A percentile compares a stretch with the other conserved stretches of the same genome.
Evolutionary conservation across 192 early-diverging fungal species (phyloP).

Genomic region (Gaertneriomyces semiglobifer): DNA sequence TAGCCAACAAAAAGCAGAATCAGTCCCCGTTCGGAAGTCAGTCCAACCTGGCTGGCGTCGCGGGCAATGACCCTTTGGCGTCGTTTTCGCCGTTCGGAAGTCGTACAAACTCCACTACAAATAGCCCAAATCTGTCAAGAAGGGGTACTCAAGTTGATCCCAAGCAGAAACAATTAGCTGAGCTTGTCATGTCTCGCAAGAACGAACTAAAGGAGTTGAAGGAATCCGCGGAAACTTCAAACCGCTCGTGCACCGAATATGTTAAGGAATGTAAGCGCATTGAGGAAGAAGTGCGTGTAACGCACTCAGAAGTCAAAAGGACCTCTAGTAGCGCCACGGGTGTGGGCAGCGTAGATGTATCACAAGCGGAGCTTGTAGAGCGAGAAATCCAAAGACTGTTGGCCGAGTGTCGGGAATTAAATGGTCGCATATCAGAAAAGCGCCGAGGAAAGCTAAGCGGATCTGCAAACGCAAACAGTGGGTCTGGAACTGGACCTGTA

Average conservation of each 20-base stretch:
- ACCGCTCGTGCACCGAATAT: slow-evolving; percentile 27
- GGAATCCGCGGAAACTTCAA: slow-evolving; percentile 25
- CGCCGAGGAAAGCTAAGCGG: slow-evolving; percentile 22
- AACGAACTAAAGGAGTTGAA: slow-evolving; percentile 37
- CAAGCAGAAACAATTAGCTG: slow-evolving; percentile 34
- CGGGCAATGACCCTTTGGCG: slow-evolving; percentile 31
- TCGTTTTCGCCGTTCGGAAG: background rate
- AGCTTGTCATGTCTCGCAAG: slow-evolving; percentile 37
- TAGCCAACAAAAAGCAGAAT: slow-evolving; percentile 40
- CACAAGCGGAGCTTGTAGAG: slow-evolving; percentile 27
- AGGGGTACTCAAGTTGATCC: slow-evolving; percentile 28
- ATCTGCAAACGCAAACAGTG: slow-evolving; percentile 12
- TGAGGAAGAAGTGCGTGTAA: slow-evolving; percentile 28
- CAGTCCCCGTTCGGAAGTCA: slow-evolving; percentile 7
- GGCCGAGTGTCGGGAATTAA: slow-evolving; percentile 27
- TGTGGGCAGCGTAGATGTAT: background rate
- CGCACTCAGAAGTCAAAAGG: slow-evolving; percentile 30
- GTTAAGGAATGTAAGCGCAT: slow-evolving; percentile 30
- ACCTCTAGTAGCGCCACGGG: slow-evolving; percentile 9
- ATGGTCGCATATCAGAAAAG: slow-evolving; percentile 17
- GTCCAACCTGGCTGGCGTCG: slow-evolving; percentile 13
- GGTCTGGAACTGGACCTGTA: slow-evolving; percentile 3
- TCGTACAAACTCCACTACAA: background rate
- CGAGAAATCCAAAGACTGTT: slow-evolving; percentile 37
- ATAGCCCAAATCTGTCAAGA: slow-evolving; percentile 13